Base-by-base conservation (phyloP, 1,284 basidiomycete species). In the Melampsora americana region DNA sequence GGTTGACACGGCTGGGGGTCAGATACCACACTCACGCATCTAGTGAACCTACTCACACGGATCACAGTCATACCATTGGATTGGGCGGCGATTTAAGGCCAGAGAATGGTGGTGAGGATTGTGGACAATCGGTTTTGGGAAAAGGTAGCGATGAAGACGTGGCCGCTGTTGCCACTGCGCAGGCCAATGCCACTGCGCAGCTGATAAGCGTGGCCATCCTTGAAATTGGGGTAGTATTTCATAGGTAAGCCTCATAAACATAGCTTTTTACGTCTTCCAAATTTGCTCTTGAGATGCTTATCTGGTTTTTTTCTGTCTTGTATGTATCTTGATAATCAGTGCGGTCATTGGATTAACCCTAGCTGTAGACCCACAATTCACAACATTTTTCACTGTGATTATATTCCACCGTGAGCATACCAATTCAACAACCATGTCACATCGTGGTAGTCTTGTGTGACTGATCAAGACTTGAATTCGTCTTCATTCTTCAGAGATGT, bases 311-410 rank as follows among this genome's bases (percentile, higher is more conserved):
- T n/a, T n/a, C n/a, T n/a, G n/a, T n/a, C 35, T 9, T 35, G 3
- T 35, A 4, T 9, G 35, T 35, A 35, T 35, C 35, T 9, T 35
- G 9, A 4, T 4, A 66, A 77, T 76, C 71, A 83, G 84, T 81
- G 82, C 97, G 59, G 87, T 99, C 79, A 93, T 99, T 79, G 95
- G 95, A 0, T 85, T 99, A 30, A 98, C 95, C 0, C 88, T 99
- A 64, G 94, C 93, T 26, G 92, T 95, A 44, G 88, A 91, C 80
- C 84, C 87, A 32, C 82, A 88, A 66, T 98, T 99, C 84, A 90
- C 87, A 78, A 84, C 91, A 14, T 88, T 99, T 26, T 95, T 98
- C 82, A 85, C 94, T 78, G 95, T 98, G 77, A 84, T 98, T 79
- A 85, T 95, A 81, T 97, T 84, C 79, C 83, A 84, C 79, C 83